phyloP scores from a whole-genome alignment of 805 yeast genomes.

The Candida coleopterorum region DNA sequence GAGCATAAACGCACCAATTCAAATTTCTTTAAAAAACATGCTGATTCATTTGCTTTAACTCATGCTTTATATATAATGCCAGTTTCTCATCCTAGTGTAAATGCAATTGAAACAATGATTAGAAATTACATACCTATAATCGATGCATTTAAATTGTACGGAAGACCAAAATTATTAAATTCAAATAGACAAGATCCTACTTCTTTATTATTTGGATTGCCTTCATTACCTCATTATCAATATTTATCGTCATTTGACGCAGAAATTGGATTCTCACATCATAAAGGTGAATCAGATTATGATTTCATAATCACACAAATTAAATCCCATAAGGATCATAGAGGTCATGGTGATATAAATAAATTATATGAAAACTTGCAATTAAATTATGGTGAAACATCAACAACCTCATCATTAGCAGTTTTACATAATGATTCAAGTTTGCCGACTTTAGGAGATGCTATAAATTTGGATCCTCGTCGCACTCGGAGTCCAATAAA shows the following conservation, averaged over 20 bases:
- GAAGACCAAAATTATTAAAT: conserved; percentile 67
- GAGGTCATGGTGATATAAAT: conserved; percentile 33
- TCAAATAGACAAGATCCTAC: conserved; percentile 65
- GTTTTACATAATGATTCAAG: not conserved
- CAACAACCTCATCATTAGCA: conserved; percentile 3
- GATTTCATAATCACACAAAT: conserved; percentile 10
- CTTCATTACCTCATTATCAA: conserved; percentile 65
- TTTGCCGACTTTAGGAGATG: conserved; percentile 7
- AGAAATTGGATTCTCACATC: not conserved
- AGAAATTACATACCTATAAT: conserved; percentile 64
- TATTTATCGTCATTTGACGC: conserved; percentile 39
- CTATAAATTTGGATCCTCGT: conserved; percentile 4
- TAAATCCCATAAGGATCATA: conserved; percentile 15
- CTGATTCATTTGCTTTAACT: conserved; percentile 26
- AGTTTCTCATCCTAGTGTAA: conserved; percentile 65
- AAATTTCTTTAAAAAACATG: conserved; percentile 25
- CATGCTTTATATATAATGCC: conserved; percentile 64
- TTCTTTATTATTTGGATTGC: conserved; percentile 70
- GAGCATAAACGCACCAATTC: conserved; percentile 11
- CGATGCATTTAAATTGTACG: conserved; percentile 68
- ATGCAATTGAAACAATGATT: conserved; percentile 67
- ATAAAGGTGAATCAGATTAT: conserved; percentile 14
- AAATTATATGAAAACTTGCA: conserved; percentile 23
- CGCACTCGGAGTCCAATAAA: conserved; percentile 1
- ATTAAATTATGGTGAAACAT: conserved; percentile 4